Conservation (phyloP, 179 eudicot genomes). For the Gypsophila paniculata region DNA sequence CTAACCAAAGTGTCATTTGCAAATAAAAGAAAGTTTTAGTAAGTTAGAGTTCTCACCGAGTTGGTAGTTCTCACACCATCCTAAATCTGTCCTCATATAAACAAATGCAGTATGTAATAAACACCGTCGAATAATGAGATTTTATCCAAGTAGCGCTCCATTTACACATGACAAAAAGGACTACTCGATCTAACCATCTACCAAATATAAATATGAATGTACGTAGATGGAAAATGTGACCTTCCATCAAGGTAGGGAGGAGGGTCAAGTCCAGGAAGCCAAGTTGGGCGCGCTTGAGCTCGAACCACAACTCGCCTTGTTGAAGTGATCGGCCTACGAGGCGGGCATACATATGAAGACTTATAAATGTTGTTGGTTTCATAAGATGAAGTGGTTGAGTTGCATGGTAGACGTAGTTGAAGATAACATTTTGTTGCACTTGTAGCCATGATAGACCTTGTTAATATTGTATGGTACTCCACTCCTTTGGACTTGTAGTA, state of each 20-base stretch:
- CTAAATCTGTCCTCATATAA: too few relatives aligned
- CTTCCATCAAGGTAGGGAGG: conserved; percentile 91
- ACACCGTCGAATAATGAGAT: too few relatives aligned
- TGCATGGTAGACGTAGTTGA: conserved; percentile 36
- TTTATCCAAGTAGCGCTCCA: too few relatives aligned
- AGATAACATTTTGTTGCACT: conserved; percentile 37
- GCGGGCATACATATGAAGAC: conserved; percentile 20
- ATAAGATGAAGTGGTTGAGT: conserved; percentile 28
- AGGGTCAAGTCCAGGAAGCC: conserved; percentile 97
- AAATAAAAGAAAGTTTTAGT: neutral
- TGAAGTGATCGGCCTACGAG: conserved; percentile 7
- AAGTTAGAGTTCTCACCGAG: too few relatives aligned
- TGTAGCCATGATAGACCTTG: conserved; percentile 35
- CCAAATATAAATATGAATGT: too few relatives aligned
- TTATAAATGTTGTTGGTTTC: conserved; percentile 28
- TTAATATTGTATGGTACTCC: too few relatives aligned
- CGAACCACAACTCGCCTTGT: conserved; percentile 31
- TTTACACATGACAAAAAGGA: too few relatives aligned
- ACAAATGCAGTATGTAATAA: too few relatives aligned
- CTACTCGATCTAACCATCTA: too few relatives aligned
- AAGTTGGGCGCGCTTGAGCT: conserved; percentile 59
- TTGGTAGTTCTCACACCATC: too few relatives aligned
- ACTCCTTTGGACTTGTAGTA: too few relatives aligned
- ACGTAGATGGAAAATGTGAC: conserved; percentile 27
- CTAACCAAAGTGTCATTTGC: conserved; percentile 29